Percentiles rank a stretch among this genome's conserved stretches.
Evolutionary conservation across 371 early-diverging fungal genomes (phyloP).

Genomic region (Mortierella sp.): DNA sequence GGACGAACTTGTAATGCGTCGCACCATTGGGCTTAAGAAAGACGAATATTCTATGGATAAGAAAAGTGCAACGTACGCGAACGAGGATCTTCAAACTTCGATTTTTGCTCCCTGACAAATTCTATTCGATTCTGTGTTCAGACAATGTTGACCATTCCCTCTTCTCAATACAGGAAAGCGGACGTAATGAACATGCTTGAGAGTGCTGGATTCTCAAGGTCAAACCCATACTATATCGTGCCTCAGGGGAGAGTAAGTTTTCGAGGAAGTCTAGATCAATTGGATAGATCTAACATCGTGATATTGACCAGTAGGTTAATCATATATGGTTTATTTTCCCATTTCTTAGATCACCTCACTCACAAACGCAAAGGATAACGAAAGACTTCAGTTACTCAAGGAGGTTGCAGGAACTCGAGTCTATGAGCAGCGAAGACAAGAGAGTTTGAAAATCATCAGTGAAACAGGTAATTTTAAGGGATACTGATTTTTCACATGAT

Average conservation of each 20-base stretch:
- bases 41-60: conserved; percentile 98
- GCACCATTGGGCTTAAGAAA: conserved; percentile 96
- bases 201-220: conserved; percentile 97
- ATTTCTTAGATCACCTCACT: conserved; percentile 84
- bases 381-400: conserved; percentile 93
- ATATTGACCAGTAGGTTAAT: neutral
- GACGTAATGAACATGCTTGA: conserved; percentile 97
- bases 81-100: no score
- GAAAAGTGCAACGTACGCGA: conserved; percentile 80
- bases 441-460: conserved; percentile 92
- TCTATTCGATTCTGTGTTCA: neutral
- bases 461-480: conserved; percentile 79
- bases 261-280: neutral
- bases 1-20: conserved; percentile 88
- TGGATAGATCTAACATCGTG: no score
- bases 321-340: neutral
- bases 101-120: neutral
- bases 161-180: conserved; percentile 70
- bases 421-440: conserved; percentile 96
- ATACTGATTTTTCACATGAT: neutral
- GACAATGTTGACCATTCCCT: neutral
- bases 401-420: conserved; percentile 99
- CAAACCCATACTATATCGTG: conserved; percentile 99
- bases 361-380: conserved; percentile 94
- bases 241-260: conserved; percentile 95